Base-by-base conservation (phyloP, 2,329 filamentous ascomycete species). In the Fusarium nelsonii region DNA sequence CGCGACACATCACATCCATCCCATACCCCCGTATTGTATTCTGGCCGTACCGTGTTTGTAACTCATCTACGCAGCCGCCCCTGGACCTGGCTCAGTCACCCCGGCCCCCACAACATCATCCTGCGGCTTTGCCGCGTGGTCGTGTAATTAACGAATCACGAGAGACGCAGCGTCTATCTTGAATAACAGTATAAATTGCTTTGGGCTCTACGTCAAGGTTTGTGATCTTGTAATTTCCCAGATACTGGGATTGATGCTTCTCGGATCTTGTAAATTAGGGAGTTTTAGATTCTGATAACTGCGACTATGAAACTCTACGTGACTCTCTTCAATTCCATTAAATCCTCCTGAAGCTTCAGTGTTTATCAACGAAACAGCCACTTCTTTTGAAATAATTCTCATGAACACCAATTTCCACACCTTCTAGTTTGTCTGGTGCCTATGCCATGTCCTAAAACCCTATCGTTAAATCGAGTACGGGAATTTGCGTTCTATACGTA, bases 1-100 rank as follows among this genome's bases (percentile, higher is more conserved):
- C 23, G 10, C 53, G 60, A 65, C 54, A 33, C 9, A 53, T 65
- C 60, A 65, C 40, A 59, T 65, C 39, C 12, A 15, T 30, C 28
- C 28, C 2, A 30, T 34, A 4, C 44, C 18, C 18, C 30, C 11
- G 32, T 30, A 37, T 9, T 39, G 53, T 64, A 54, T 28, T 12
- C n/a, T 6, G 9, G 8, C 6, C 4, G 63, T 65, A 51, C 16
- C 20, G n/a, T 18, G 11, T 15, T 37, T 56, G 51, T 55, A 54
- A 28, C 39, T 41, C 18, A 41, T 8, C 20, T 23, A 20, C 33
- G 12, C 48, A 11, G n/a, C 48, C 48, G n/a, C 48, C 48, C 46
- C 23, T 50, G 48, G 23, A 5, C 41, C 20, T 36, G 32, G 16
- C 32, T 18, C 28, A 11, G 26, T 11, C 43, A 45, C 30, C 14